Conservation (phyloP, 2,329 filamentous ascomycete genomes). For the Lomentospora prolificans region DNA sequence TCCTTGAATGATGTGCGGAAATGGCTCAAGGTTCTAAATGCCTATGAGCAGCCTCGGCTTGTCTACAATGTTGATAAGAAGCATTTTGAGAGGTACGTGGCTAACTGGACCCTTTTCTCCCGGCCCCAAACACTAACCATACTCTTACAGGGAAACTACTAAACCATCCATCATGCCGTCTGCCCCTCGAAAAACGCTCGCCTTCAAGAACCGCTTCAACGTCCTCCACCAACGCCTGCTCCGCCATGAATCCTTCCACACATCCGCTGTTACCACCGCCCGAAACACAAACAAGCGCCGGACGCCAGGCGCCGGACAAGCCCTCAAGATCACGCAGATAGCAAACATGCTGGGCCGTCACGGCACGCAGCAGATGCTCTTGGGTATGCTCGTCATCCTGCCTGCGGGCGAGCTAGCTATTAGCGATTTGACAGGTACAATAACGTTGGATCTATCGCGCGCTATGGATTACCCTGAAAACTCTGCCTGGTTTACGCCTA, state of each 20-base stretch:
- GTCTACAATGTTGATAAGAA: slow-evolving; percentile 73
- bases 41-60: slow-evolving; percentile 76
- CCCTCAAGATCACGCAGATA: slow-evolving; percentile 84
- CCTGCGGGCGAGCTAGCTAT: slow-evolving; percentile 76
- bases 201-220: slow-evolving; percentile 86
- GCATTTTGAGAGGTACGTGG: slow-evolving; percentile 67
- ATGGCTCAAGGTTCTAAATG: slow-evolving; percentile 76
- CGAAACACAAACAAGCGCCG: slow-evolving; percentile 19
- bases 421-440: slow-evolving; percentile 80
- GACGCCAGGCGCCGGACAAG: slow-evolving; percentile 36
- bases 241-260: slow-evolving; percentile 87
- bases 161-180: slow-evolving; percentile 65
- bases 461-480: slow-evolving; percentile 75
- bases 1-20: slow-evolving; percentile 58
- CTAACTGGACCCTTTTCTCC: background rate
- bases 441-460: slow-evolving; percentile 71
- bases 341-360: slow-evolving; percentile 66
- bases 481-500: slow-evolving; percentile 85
- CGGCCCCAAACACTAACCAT: slow-evolving; percentile 12
- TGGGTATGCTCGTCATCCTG: slow-evolving; percentile 72
- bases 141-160: slow-evolving; percentile 39
- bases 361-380: slow-evolving; percentile 73
- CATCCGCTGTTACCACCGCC: slow-evolving; percentile 59
- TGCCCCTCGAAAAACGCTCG: slow-evolving; percentile 68
- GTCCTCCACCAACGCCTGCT: slow-evolving; percentile 86